Base-by-base conservation (phyloP, 2,329 filamentous ascomycete genomes). In the Penicillium crustosum region DNA sequence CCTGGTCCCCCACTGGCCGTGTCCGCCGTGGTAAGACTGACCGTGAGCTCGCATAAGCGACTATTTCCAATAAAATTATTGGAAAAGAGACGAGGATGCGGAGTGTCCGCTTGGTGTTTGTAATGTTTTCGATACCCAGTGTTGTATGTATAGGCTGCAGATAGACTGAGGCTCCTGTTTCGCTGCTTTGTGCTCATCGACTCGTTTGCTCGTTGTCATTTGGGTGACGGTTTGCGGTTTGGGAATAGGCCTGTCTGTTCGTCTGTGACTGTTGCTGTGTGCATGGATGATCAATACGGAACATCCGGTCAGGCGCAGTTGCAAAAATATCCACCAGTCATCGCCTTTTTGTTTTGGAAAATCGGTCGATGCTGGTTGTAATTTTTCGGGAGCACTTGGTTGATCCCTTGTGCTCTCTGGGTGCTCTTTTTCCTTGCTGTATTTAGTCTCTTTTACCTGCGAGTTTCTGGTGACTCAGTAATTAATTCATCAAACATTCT, bases 1-100 rank as follows among this genome's bases (percentile, higher is more conserved):
- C 93, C 53, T 97, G 93, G 93, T 93, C 90, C 38, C 88, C 89
- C 68, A 89, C 89, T 78, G 89, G 86, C 53, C 84, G 83, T 61
- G 82, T 86, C 75, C 75, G 73, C 60, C 83, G 87, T 60, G 81
- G 63, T 55, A 81, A 88, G 80, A 77, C 75, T 54, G 79, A 81
- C 39, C 79, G 79, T 52, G 73, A 76, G 61, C 61, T 68, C 44
- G 75, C 69, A 21, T 77, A 72, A 53, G 50, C 50, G 68, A 33
- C 31, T 33, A 33, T 33, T 33, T 33, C 31, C 31, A 33, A 33
- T 6, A 33, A 33, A 13, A 13, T 33, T 25, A 17, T 33, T 17
- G 19, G 44, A 42, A 47, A 43, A 49, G 21, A 41, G 49, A 27
- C 21, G 7, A 17, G 42, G 41, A 53, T 27, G 53, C 10, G 50